These are phyloP conservation scores for Edaphochlamys debaryana DNA, from an alignment of 139 green algal genomes.

Conservation along the genomic window DNA sequence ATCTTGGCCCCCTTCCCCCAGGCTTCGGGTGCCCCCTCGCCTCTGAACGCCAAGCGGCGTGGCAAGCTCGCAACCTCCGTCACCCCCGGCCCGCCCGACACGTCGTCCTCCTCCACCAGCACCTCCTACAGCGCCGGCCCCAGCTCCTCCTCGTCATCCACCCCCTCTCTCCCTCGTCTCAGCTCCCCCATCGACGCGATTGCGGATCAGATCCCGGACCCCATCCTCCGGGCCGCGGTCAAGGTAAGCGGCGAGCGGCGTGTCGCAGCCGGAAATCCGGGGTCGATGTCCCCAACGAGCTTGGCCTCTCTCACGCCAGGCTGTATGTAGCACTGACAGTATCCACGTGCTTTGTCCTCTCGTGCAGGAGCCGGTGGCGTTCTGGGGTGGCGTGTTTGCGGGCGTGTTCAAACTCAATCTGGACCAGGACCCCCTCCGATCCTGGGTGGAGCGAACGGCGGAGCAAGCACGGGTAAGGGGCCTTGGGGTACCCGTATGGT, in stretches of 20 bases:
- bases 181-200: conserved; percentile 2
- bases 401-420: conserved; percentile 52
- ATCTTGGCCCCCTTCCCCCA: too few species aligned
- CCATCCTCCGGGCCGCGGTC: conserved; percentile 36
- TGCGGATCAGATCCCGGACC: conserved; percentile 31
- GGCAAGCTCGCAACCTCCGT: background rate
- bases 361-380: conserved; percentile 59
- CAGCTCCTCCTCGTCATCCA: too few species aligned
- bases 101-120: too few species aligned
- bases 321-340: too few species aligned
- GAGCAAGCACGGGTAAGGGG: conserved; percentile 12
- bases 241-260: conserved; percentile 4
- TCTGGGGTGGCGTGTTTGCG: conserved; percentile 59
- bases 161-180: too few species aligned
- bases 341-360: background rate
- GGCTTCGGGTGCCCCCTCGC: background rate
- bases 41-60: background rate
- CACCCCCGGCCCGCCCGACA: too few species aligned
- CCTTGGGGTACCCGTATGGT: too few species aligned
- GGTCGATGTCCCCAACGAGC: too few species aligned
- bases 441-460: conserved; percentile 27
- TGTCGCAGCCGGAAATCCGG: too few species aligned
- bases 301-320: too few species aligned
- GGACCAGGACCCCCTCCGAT: conserved; percentile 32
- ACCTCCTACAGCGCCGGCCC: too few species aligned